These are phyloP conservation scores for Amanita muscaria DNA, from an alignment of 768 basidiomycete genomes.

Conservation along the genomic window DNA sequence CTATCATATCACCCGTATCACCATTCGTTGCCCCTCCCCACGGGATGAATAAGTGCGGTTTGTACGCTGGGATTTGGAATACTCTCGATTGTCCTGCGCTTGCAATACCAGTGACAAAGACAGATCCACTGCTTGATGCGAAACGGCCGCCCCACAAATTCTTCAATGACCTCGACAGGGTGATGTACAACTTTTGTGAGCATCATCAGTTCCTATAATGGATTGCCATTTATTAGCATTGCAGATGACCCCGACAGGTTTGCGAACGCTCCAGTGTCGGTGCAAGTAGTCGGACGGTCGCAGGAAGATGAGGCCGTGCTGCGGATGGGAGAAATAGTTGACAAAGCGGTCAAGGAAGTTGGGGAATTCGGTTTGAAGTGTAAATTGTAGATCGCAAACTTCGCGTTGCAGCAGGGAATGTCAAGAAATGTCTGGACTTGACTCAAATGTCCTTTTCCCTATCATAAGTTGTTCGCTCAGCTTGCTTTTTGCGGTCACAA, in stretches of 20 bases:
- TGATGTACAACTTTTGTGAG: slow-evolving; percentile 47
- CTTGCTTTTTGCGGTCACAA: too few species aligned
- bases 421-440: too few species aligned
- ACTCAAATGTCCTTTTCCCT: too few species aligned
- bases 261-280: slow-evolving; percentile 46
- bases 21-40: slow-evolving; percentile 63
- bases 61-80: slow-evolving; percentile 62
- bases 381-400: too few species aligned
- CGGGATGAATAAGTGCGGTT: slow-evolving; percentile 37
- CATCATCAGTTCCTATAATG: too few species aligned
- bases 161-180: slow-evolving; percentile 37
- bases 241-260: slow-evolving; percentile 54
- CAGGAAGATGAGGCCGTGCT: slow-evolving; percentile 72
- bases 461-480: too few species aligned
- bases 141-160: slow-evolving; percentile 39
- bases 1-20: too few species aligned
- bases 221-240: too few species aligned
- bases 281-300: slow-evolving; percentile 63
- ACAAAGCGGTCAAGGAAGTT: slow-evolving; percentile 25
- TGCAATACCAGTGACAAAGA: slow-evolving; percentile 55
- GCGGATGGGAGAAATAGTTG: slow-evolving; percentile 59
- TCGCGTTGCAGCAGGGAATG: too few species aligned
- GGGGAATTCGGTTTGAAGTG: too few species aligned
- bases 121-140: slow-evolving; percentile 45
- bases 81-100: slow-evolving; percentile 55